Base-by-base conservation (phyloP, 139 green algal species). In the Picochlorum sp. region DNA sequence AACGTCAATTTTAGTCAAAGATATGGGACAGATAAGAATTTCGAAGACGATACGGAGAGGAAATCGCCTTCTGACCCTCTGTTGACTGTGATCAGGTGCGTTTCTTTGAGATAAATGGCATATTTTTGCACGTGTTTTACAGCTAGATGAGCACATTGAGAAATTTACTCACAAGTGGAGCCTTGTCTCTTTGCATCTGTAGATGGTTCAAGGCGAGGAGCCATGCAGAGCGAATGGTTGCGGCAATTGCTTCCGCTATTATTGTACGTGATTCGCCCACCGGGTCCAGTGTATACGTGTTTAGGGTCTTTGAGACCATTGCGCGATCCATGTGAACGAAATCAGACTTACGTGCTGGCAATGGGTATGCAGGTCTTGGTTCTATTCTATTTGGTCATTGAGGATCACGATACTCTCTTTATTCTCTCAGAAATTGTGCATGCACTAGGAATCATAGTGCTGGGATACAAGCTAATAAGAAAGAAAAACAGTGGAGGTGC, bases 401-500 rank as follows among this genome's bases (percentile, higher is more conserved):
- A 92, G 57, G 90, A 98, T 67, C 92, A 98, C 60, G 94, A 99
- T 77, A 94, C 89, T 4, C 80, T 99, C 3, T 99, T 99, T 66
- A 76, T 99, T 3, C 76, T 96, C 41, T 88, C 88, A 3, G 94
- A 99, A 55, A 66, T 81, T 31, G 85, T 90, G 14, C 94, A 99
- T 74, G 95, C 97, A 31, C 28, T 92, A 7, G 94, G 94, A 23
- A 97, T 98, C 50, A 85, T 77, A 2, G 60, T 97, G 7, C 85
- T 99, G 23, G 77, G 81, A 9, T 98, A 88, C 77, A 99, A 98
- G 76, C 73, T 98, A 28, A 74, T 90, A 20, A 81, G 70, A 49
- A 95, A 96, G 71, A 82, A 85, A 24, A 93, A 83, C 44, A 83
- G 79, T 15, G 88, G 87, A 79, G 90, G 89, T 96, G 49, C 37